Evolutionary conservation across 192 early-diverging fungal species (phyloP), one percentile per base, ranked within the genome.

Genomic region (Dispira simplex): DNA sequence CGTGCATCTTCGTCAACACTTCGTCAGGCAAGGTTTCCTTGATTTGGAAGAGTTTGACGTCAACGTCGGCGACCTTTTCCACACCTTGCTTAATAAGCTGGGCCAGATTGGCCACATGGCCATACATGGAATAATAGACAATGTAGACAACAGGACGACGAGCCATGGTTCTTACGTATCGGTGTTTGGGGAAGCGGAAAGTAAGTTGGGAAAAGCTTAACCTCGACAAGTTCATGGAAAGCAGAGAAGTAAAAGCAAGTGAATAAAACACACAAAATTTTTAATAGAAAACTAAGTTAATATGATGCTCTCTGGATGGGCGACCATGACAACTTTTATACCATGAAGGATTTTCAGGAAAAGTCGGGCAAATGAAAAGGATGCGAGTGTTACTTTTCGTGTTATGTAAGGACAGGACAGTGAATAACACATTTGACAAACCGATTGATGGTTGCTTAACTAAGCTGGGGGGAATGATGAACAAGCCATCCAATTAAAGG

Each of bases 91-190:
- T 71, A 28, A 90, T 59, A 11, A 71, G 69, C 62, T 81, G 66
- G 59, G 85, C 85, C 27, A 93, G 65, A 23, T 70, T 79, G 69
- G 82, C 79, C 72, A 89, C 72, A 77, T 93, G 90, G 58, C 82
- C 80, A 70, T 83, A 85, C 27, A 72, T 73, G 39, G 84, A 83
- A 78, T 89, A 83, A 56, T 83, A 80, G 47, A 87, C 76, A 63
- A 89, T 81, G 72, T 79, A 82, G 54, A 89, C 75, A 46, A 68
- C 70, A 18, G 81, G 58, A 43, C 58, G 58, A 44, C 58, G 58
- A 44, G 26, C 55, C 55, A 57, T 57, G 55, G 58, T 60, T 28
- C 6, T 5, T 4, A 21, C 21, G 48, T 49, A 49, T 49, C 4
- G 16, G 48, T 49, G 48, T 49, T 16, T 8, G 9, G 9, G 48